Evolutionary conservation across 148 eudicot species (phyloP).

Genomic region (Chenopodium suecicum): DNA sequence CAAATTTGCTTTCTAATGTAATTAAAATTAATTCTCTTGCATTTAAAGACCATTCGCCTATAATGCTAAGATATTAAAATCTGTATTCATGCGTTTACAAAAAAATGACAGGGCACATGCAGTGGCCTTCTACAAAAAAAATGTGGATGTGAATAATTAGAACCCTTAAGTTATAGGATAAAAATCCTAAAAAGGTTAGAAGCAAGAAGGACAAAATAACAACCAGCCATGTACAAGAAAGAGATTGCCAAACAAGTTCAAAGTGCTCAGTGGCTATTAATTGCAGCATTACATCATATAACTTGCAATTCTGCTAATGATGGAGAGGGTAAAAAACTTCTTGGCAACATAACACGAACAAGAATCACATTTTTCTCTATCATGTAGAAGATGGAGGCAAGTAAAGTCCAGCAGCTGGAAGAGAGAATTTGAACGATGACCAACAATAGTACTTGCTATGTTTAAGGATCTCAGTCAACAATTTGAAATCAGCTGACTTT

Average conservation of each 20-base stretch:
- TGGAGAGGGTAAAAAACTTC: background rate
- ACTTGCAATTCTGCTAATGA: background rate
- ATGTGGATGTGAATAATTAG: background rate
- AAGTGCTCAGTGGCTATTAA: background rate
- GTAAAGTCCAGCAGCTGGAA: background rate
- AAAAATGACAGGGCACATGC: background rate
- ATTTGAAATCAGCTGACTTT: background rate
- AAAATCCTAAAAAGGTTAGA: background rate
- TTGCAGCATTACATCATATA: constrained; percentile 1
- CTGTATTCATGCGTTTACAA: background rate
- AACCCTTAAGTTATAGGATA: background rate
- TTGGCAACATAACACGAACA: background rate
- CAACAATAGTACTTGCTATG: background rate
- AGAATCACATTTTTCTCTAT: too few species aligned
- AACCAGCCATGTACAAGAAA: background rate
- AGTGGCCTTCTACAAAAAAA: background rate
- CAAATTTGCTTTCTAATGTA: background rate
- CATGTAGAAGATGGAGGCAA: background rate
- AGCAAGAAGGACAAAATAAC: background rate
- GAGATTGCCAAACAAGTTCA: background rate
- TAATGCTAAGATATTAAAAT: background rate
- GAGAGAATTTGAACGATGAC: background rate
- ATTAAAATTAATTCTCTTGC: background rate
- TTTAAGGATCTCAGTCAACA: background rate
- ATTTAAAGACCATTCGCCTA: background rate